phyloP scores from a whole-genome alignment of 352 stramenopile species.

The Phytopythium cucurbitacearum region DNA sequence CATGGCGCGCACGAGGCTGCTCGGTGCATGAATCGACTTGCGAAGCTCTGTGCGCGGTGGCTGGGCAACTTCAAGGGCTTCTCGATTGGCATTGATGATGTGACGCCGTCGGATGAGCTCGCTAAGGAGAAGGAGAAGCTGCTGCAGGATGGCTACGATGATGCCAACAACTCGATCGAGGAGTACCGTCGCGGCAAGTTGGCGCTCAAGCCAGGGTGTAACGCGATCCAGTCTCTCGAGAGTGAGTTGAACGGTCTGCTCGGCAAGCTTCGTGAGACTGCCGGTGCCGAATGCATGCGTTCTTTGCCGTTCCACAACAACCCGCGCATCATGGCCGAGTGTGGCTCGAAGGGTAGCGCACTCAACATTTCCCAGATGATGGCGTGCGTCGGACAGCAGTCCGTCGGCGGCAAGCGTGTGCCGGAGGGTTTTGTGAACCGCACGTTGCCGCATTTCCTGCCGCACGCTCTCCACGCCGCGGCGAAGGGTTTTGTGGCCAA shows the following conservation, averaged over 20 bases:
- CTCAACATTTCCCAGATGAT: constrained; percentile 99
- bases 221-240: constrained; percentile 97
- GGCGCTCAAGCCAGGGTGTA: constrained; percentile 94
- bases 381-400: constrained; percentile 98
- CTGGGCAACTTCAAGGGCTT: constrained; percentile 88
- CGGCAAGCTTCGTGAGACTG: constrained; percentile 96
- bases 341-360: constrained; percentile 97
- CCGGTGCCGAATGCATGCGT: constrained; percentile 97
- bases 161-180: constrained; percentile 90
- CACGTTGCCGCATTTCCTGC: constrained; percentile 96
- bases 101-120: constrained; percentile 95
- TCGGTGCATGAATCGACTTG: constrained; percentile 97
- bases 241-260: constrained; percentile 98
- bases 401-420: constrained; percentile 97
- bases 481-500: constrained; percentile 99
- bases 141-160: constrained; percentile 82
- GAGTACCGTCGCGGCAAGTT: constrained; percentile 94
- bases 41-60: constrained; percentile 97
- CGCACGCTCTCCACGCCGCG: constrained; percentile 91
- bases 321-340: constrained; percentile 98
- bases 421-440: constrained; percentile 98
- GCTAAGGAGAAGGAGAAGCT: constrained; percentile 94
- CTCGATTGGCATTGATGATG: constrained; percentile 99
- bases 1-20: constrained; percentile 91
- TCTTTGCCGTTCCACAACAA: constrained; percentile 97